Evolutionary conservation across 2,329 filamentous ascomycete genomes (phyloP).

Genomic region (Niveomyces coronatus): DNA sequence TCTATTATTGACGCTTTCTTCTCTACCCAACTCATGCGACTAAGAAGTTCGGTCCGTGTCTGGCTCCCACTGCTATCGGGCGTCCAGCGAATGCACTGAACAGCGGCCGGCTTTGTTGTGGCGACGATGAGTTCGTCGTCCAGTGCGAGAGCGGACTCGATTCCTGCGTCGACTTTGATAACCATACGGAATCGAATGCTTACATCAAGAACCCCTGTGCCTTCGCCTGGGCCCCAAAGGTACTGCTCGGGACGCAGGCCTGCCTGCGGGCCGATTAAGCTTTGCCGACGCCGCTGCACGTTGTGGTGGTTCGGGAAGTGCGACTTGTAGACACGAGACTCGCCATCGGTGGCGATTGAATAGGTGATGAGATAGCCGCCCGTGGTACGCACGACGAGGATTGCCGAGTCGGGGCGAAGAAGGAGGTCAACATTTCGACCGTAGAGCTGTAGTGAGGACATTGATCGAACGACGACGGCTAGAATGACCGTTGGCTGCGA

Average conservation of each 20-base stretch:
- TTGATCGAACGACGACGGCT: constrained; percentile 73
- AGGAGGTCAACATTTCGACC: constrained; percentile 77
- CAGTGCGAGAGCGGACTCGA: constrained; percentile 74
- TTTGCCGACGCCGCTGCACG: constrained; percentile 51
- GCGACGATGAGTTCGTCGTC: constrained; percentile 91
- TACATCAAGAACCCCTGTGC: constrained; percentile 71
- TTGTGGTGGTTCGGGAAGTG: constrained; percentile 62
- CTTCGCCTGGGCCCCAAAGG: constrained; percentile 69
- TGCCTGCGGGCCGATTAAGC: constrained; percentile 46
- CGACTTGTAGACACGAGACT: constrained; percentile 75
- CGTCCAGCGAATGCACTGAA: constrained; percentile 93
- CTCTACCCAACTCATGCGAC: constrained; percentile 74
- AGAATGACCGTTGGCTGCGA: constrained; percentile 75
- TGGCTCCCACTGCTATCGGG: constrained; percentile 73
- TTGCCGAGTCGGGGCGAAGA: constrained; percentile 82
- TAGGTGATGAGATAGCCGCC: constrained; percentile 90
- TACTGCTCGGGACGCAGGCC: constrained; percentile 49
- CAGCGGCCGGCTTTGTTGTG: constrained; percentile 81
- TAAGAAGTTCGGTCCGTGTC: constrained; percentile 82
- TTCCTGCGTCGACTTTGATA: constrained; percentile 94
- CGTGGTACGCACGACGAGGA: constrained; percentile 81
- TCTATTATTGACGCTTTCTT: constrained; percentile 67
- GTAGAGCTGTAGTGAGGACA: constrained; percentile 69
- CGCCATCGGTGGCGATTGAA: constrained; percentile 74
- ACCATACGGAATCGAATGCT: constrained; percentile 93